These are phyloP conservation scores for Russula dissimulans DNA, from an alignment of 768 basidiomycete genomes.

Conservation along the genomic window DNA sequence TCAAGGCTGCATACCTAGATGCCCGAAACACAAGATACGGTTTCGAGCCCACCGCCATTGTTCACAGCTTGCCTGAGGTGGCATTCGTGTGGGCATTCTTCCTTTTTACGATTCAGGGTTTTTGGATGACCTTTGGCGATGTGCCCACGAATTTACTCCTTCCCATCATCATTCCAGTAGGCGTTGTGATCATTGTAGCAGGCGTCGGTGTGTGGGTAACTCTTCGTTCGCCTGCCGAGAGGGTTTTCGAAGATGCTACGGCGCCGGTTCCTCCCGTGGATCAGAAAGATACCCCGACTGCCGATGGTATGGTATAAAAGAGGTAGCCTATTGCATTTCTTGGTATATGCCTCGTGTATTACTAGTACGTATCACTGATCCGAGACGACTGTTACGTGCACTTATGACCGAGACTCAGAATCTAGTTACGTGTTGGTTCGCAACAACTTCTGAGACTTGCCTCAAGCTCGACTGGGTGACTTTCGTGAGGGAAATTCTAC, in stretches of 20 bases:
- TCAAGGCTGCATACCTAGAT: constrained; percentile 4
- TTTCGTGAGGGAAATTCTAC: no score
- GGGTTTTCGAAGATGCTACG: background rate
- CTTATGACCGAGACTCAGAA: background rate
- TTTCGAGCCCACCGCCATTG: constrained; percentile 9
- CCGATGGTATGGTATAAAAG: background rate
- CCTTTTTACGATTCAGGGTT: constrained; percentile 9
- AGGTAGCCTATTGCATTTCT: background rate
- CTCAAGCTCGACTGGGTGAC: background rate
- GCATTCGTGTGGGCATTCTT: constrained; percentile 1
- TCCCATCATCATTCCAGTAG: background rate
- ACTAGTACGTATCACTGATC: background rate
- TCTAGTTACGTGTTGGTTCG: background rate
- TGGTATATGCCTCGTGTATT: background rate
- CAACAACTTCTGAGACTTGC: background rate
- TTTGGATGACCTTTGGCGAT: background rate
- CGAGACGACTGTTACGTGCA: background rate
- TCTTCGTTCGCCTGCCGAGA: background rate
- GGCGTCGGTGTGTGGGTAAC: background rate
- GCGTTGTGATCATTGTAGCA: background rate
- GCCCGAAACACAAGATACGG: background rate
- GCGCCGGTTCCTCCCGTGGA: background rate
- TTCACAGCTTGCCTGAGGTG: constrained; percentile 4
- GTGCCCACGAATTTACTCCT: background rate
- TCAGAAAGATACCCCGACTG: background rate